Evolutionary conservation across 2,329 filamentous ascomycete genomes (phyloP).

Genomic region (Lecanicillium sp.): DNA sequence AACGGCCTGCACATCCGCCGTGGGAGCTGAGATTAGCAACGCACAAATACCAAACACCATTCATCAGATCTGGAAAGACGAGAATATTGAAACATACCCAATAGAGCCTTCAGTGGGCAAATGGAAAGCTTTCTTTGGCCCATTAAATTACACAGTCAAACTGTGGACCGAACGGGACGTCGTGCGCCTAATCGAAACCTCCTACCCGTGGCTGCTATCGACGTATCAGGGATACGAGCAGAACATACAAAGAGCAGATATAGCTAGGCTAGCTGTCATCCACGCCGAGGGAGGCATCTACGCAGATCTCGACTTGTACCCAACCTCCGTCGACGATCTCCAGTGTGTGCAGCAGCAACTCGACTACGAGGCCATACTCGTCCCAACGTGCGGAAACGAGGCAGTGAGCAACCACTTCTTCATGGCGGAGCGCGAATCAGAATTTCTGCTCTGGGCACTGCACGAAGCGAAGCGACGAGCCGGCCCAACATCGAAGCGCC

Average conservation of each 20-base stretch:
- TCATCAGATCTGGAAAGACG: conserved; percentile 17
- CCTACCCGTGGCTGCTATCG: conserved; percentile 14
- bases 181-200: conserved; percentile 9
- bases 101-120: conserved; percentile 6
- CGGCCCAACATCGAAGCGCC: conserved; percentile 5
- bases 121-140: conserved; percentile 12
- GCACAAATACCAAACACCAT: conserved; percentile 12
- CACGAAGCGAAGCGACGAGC: conserved; percentile 15
- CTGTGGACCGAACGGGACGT: conserved; percentile 17
- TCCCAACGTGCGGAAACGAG: conserved; percentile 7
- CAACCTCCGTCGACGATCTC: conserved; percentile 8
- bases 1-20: no score
- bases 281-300: conserved; percentile 16
- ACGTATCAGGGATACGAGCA: conserved; percentile 15
- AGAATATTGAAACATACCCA: conserved; percentile 12
- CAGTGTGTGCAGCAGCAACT: conserved; percentile 13
- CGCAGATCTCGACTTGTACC: conserved; percentile 17
- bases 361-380: conserved; percentile 12
- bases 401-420: conserved; percentile 19
- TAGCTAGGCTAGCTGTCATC: conserved; percentile 14
- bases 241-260: conserved; percentile 16
- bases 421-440: conserved; percentile 13
- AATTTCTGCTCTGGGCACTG: conserved; percentile 14
- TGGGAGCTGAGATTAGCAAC: no score
- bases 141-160: conserved; percentile 15